phyloP scores from a whole-genome alignment of 257 asterid species.

The Oldenlandia corymbosa region DNA sequence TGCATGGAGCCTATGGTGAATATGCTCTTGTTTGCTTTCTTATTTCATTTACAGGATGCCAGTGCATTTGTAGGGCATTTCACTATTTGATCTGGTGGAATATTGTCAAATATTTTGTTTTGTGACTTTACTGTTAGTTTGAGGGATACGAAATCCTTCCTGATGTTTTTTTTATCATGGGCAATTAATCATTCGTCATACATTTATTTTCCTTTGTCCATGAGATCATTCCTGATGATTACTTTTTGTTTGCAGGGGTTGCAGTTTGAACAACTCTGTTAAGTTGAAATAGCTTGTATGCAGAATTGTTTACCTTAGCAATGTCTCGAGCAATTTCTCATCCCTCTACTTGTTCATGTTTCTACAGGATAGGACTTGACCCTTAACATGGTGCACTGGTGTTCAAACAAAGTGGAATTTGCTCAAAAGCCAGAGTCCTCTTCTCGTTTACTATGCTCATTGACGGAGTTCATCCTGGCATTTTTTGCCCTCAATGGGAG shows the following conservation, averaged over 20 bases:
- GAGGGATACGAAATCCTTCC: background rate
- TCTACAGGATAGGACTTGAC: slow-evolving; percentile 7
- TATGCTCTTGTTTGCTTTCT: slow-evolving; percentile 13
- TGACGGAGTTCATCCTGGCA: no score
- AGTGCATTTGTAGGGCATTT: slow-evolving; percentile 5
- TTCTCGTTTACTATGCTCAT: no score
- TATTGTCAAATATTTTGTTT: background rate
- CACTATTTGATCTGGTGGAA: slow-evolving; percentile 21
- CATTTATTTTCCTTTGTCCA: slow-evolving; percentile 16
- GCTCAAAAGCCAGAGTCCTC: background rate
- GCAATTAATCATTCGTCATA: background rate
- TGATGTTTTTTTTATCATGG: background rate
- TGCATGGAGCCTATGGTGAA: background rate
- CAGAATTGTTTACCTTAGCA: slow-evolving; percentile 4
- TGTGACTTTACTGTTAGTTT: background rate
- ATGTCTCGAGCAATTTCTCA: slow-evolving; percentile 18
- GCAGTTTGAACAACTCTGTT: slow-evolving; percentile 37
- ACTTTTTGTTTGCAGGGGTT: slow-evolving; percentile 62
- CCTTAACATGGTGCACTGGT: background rate
- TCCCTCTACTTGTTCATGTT: background rate
- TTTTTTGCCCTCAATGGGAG: slow-evolving; percentile 3
- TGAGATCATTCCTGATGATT: slow-evolving; percentile 26
- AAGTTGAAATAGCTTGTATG: slow-evolving; percentile 41
- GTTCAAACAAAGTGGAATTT: background rate
- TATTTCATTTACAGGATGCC: slow-evolving; percentile 15